A percentile compares a stretch with the other conserved stretches of the same genome.
These are phyloP conservation scores for Alternaria atra DNA, from an alignment of 2,329 filamentous ascomycete species.

Conservation along the genomic window DNA sequence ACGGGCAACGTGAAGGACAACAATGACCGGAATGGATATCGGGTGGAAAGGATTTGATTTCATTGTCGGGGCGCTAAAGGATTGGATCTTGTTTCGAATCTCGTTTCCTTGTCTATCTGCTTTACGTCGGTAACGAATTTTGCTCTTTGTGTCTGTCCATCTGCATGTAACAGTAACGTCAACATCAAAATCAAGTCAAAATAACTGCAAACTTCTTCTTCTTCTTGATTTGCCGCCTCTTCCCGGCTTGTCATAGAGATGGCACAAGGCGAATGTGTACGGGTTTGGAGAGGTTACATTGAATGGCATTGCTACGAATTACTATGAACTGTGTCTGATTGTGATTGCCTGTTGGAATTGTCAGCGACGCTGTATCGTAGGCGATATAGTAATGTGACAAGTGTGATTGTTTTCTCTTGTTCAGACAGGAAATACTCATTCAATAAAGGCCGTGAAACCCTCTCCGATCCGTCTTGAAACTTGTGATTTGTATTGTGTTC, in stretches of 20 bases:
- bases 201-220: background rate
- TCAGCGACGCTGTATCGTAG: background rate
- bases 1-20: background rate
- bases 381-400: background rate
- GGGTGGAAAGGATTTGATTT: slow-evolving; percentile 5
- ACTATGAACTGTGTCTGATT: background rate
- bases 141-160: background rate
- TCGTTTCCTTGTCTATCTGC: background rate
- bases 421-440: slow-evolving; percentile 21
- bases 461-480: slow-evolving; percentile 52
- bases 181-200: background rate
- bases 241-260: background rate
- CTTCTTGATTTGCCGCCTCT: background rate
- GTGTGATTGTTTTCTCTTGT: background rate
- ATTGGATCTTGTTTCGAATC: slow-evolving; percentile 1
- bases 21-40: slow-evolving; percentile 7
- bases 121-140: background rate
- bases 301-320: background rate
- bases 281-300: background rate
- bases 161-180: background rate
- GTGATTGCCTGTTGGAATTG: background rate
- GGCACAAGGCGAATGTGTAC: background rate
- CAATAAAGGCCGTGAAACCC: slow-evolving; percentile 42
- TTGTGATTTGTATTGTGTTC: slow-evolving; percentile 34
- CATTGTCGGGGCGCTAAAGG: slow-evolving; percentile 8